phyloP scores from a whole-genome alignment of 176 grass and related monocot species.

The Pharus latifolius region DNA sequence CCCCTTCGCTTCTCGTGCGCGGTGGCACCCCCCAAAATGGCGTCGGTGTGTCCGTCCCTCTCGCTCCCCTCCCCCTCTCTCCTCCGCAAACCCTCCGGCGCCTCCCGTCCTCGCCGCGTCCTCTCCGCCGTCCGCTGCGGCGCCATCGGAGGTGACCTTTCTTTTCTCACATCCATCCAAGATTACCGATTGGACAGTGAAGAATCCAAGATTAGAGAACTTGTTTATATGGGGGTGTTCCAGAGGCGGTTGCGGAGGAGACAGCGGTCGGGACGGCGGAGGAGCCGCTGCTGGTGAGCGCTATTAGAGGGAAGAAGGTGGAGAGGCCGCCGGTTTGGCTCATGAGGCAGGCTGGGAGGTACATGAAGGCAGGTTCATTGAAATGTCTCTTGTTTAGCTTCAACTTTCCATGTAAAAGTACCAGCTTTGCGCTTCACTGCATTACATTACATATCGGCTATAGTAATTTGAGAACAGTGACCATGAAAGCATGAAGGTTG shows the following conservation, averaged over 20 bases:
- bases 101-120: slow-evolving; percentile 3
- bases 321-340: slow-evolving; percentile 95
- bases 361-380: slow-evolving; percentile 91
- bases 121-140: slow-evolving; percentile 41
- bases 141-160: slow-evolving; percentile 57
- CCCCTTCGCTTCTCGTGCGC: neutral
- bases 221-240: neutral
- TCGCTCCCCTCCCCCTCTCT: slow-evolving; percentile 44
- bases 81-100: slow-evolving; percentile 15
- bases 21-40: slow-evolving; percentile 7
- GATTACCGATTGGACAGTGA: neutral
- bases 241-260: slow-evolving; percentile 55
- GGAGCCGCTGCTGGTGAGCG: slow-evolving; percentile 81
- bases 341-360: slow-evolving; percentile 98
- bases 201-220: neutral
- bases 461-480: neutral
- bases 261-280: slow-evolving; percentile 32
- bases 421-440: too few relatives aligned
- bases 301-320: slow-evolving; percentile 74
- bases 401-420: too few relatives aligned
- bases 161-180: too few relatives aligned
- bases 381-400: neutral
- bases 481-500: neutral
- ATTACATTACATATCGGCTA: neutral
- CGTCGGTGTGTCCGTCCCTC: slow-evolving; percentile 56